Base-by-base conservation (phyloP, 1,284 basidiomycete genomes). In the Heterobasidion occidentale region DNA sequence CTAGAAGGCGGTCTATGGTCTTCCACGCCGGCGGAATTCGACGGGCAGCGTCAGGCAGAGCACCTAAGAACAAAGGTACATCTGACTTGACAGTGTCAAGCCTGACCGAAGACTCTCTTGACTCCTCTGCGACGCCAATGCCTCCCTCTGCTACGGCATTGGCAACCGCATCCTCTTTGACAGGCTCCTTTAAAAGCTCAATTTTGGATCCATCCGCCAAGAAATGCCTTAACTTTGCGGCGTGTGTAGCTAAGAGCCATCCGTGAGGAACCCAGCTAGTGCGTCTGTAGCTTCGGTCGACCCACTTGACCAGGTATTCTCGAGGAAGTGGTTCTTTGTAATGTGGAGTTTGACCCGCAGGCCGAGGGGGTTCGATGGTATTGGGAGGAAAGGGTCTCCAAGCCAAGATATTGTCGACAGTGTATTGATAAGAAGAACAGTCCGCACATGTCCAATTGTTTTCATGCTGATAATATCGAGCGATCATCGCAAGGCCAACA, bases 281-380 rank as follows among this genome's bases (percentile, higher is more conserved):
- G 56, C 91, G 83, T 53, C 87, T 75, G 70, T 89, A 94, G 60
- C 91, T 88, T 57, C 89, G 73, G 57, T 78, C 82, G 6, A 73
- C 70, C 89, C 91, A 97, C 68, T 97, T 97, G 57, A 96, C 83
- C 9, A 97, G 81, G 65, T 97, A 96, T 70, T 95, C 92, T 56
- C 93, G 76, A 19, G 90, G 89, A 12, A 94, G 76, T 48, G 73
- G 65, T 35, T 74, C 70, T 67, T 84, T 91, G 68, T 77, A 77
- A 62, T 83, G 72, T 1, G 80, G 76, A 19, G 73, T 64, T 60
- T 81, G 75, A 55, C 73, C 71, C 17, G 65, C 60, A 11, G 71
- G 63, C 36, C 66, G 70, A 36, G 72, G 60, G 3, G 79, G 71
- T 66, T 90, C 84, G 8, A 77, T 66, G 34, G 82, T 84, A 59